Evolutionary conservation across 768 basidiomycete genomes (phyloP).

Genomic region (Amyloporia xantha): DNA sequence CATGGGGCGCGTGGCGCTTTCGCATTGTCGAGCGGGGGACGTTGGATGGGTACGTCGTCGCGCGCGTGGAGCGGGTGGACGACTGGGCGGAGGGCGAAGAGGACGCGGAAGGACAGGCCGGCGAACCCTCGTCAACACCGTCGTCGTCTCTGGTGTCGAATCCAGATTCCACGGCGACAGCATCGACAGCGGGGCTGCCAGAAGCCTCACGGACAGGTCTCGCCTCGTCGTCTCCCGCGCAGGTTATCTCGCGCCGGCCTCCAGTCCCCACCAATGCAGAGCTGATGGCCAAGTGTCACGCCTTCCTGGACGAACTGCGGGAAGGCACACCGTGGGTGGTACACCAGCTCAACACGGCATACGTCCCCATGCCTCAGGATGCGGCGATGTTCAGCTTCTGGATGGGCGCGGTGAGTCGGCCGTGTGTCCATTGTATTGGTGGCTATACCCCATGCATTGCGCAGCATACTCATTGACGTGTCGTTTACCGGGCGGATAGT

Average conservation of each 20-base stretch:
- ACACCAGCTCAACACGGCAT: conserved; percentile 74
- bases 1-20: conserved; percentile 70
- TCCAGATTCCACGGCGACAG: background rate
- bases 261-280: conserved; percentile 19
- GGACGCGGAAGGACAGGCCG: conserved; percentile 4
- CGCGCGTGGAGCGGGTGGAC: conserved; percentile 52
- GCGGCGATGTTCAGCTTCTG: conserved; percentile 75
- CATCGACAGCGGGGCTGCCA: background rate
- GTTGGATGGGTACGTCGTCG: conserved; percentile 88
- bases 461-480: background rate
- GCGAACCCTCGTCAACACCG: background rate
- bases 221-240: background rate
- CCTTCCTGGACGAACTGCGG: conserved; percentile 54
- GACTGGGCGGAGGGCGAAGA: conserved; percentile 19
- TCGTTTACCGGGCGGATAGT: conserved; percentile 19
- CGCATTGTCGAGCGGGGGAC: conserved; percentile 77
- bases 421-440: background rate
- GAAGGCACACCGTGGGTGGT: conserved; percentile 90
- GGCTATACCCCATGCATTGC: background rate
- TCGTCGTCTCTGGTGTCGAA: background rate
- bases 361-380: conserved; percentile 71
- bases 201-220: background rate
- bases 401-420: conserved; percentile 65
- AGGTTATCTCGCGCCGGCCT: background rate
- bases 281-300: conserved; percentile 48